Evolutionary conservation across 495 filamentous ascomycete genomes (phyloP), one percentile per base, ranked within the genome.

Genomic region (Penicillium egyptiacum): DNA sequence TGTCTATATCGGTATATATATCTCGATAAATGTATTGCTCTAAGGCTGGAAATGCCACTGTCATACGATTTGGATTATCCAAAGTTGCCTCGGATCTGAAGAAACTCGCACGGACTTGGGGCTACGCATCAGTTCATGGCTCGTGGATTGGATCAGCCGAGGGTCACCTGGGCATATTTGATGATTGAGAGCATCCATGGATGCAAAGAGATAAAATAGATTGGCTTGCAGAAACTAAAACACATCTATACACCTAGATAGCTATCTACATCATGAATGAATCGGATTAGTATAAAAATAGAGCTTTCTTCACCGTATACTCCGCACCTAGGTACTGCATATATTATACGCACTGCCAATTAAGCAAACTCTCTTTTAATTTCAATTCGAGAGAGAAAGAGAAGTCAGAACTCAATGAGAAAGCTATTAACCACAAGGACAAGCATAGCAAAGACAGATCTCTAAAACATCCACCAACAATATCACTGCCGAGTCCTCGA

Each of bases 401-500:
- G 12, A 45, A 25, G 9, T 23, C 12, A 22, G 22, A 44, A 11
- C 10, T 44, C 9, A 25, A n/a, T 45, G 5, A 45, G 7, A 33
- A 25, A 7, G 12, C 14, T 17, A 16, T 26, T 2, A n/a, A 12
- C 20, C 12, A 1, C 23, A n/a, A 16, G 25, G 25, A 16, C n/a
- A 25, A 45, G 12, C 14, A 26, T 26, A 45, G n/a, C 43, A 45
- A 45, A 14, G 43, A 23, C 43, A 23, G 11, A 23, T 48, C 17
- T 48, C 45, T 31, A 4, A 48, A 11, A 20, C 17, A 22, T 43
- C 26, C 17, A 8, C 33, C 28, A 43, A 41, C 40, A 53, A 53
- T 39, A 39, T 33, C 25, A 20, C 55, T 58, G 62, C 62, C 62
- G 61, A 69, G 66, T 43, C 28, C 53, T 57, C 56, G 51, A 62